These are phyloP conservation scores for Hyphopichia wangnamkhiaoensis DNA, from an alignment of 1,139 yeast genomes.

Conservation along the genomic window DNA sequence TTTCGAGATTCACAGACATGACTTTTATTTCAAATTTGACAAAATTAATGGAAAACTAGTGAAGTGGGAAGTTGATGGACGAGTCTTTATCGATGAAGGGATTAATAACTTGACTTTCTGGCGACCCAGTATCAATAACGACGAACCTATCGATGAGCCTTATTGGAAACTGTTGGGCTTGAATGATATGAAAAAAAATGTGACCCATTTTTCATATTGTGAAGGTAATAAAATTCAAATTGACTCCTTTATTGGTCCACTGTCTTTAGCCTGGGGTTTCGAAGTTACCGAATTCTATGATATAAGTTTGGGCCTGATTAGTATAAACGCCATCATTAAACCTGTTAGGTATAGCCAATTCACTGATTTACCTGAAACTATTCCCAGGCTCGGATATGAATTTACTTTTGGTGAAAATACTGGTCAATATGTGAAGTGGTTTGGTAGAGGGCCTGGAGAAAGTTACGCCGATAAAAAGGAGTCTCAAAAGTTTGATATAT, in stretches of 20 bases:
- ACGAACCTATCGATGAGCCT: conserved; percentile 16
- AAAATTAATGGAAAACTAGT: conserved; percentile 9
- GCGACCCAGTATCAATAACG: conserved; percentile 35
- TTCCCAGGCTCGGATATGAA: conserved; percentile 19
- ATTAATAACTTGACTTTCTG: conserved; percentile 19
- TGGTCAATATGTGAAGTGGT: conserved; percentile 22
- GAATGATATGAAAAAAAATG: conserved; percentile 10
- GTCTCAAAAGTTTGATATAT: conserved; percentile 24
- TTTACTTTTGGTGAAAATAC: conserved; percentile 11
- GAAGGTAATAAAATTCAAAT: conserved; percentile 6
- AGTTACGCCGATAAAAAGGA: conserved; percentile 30
- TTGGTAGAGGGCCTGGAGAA: conserved; percentile 36
- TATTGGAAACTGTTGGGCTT: conserved; percentile 16
- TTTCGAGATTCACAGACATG: background rate
- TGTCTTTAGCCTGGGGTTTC: conserved; percentile 17
- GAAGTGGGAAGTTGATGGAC: conserved; percentile 7
- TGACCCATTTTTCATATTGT: conserved; percentile 6
- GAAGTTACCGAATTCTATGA: conserved; percentile 7
- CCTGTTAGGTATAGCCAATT: conserved; percentile 8
- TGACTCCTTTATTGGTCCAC: conserved; percentile 13
- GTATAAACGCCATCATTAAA: conserved; percentile 6
- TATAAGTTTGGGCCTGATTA: conserved; percentile 9
- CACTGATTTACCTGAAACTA: conserved; percentile 11
- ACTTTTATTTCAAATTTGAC: conserved; percentile 4
- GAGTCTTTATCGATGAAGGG: conserved; percentile 6